A percentile compares a stretch with the other conserved stretches of the same genome.
Evolutionary conservation across 1,284 basidiomycete species (phyloP).

Genomic region (Phellinidium pouzarii): DNA sequence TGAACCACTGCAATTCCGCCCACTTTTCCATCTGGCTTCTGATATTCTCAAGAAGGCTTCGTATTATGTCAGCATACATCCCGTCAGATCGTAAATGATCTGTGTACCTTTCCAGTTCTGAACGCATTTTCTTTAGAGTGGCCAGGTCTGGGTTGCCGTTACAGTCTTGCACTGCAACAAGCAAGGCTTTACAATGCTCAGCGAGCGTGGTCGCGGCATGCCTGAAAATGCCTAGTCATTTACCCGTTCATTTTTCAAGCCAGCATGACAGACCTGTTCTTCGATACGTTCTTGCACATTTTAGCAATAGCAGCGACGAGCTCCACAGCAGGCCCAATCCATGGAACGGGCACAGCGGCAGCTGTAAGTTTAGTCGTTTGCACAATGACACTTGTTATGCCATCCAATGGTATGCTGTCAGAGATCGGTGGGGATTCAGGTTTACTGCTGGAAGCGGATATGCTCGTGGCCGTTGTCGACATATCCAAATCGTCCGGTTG

Average conservation of each 20-base stretch:
- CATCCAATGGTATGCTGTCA: not conserved
- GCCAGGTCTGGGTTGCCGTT: not conserved
- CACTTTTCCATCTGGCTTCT: constrained; percentile 34
- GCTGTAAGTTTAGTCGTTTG: constrained; percentile 19
- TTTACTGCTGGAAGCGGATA: no score
- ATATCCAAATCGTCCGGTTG: not conserved
- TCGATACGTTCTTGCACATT: constrained; percentile 39
- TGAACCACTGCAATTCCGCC: constrained; percentile 31
- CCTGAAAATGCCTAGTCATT: constrained; percentile 1
- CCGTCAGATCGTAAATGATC: no score
- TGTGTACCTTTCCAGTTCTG: constrained; percentile 1
- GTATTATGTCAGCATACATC: not conserved
- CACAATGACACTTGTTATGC: not conserved
- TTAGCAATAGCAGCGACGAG: constrained; percentile 35
- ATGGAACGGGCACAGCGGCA: constrained; percentile 42
- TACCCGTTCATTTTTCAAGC: not conserved
- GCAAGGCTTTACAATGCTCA: not conserved
- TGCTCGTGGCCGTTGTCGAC: no score
- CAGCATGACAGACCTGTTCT: constrained; percentile 34
- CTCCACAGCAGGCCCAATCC: constrained; percentile 36
- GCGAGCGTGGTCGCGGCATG: not conserved
- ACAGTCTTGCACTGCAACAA: not conserved
- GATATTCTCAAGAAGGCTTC: constrained; percentile 34
- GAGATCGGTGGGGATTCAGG: not conserved
- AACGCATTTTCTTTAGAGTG: not conserved